These are phyloP conservation scores for Glonium stellatum DNA, from an alignment of 495 filamentous ascomycete species.

Conservation along the genomic window DNA sequence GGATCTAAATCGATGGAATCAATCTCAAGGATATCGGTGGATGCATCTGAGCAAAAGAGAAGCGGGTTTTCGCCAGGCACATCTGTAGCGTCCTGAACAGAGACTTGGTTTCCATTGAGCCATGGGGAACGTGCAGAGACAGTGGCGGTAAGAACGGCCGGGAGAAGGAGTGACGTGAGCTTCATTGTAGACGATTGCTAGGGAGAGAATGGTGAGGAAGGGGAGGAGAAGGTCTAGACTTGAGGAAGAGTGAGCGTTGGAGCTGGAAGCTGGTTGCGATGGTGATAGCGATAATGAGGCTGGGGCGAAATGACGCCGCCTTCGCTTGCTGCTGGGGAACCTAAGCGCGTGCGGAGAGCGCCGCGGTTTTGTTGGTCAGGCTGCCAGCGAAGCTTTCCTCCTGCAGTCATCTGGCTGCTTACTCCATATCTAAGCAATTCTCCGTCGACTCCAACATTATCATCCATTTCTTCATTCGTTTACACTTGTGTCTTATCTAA, in stretches of 20 bases:
- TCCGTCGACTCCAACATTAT: too few relatives aligned
- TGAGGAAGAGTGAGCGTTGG: neutral
- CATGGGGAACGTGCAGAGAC: conserved; percentile 12
- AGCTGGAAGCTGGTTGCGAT: neutral
- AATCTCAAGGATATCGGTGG: conserved; percentile 60
- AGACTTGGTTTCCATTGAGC: conserved; percentile 23
- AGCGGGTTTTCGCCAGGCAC: conserved; percentile 75
- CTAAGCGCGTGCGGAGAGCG: too few relatives aligned
- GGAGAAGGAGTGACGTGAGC: conserved; percentile 18
- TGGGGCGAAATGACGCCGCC: too few relatives aligned
- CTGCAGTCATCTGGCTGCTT: too few relatives aligned
- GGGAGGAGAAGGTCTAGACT: neutral
- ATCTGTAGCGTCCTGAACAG: conserved; percentile 31
- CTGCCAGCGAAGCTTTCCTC: too few relatives aligned
- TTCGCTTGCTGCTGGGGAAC: too few relatives aligned
- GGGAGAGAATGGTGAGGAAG: neutral
- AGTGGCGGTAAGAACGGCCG: conserved; percentile 10
- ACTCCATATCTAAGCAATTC: too few relatives aligned
- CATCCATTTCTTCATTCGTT: too few relatives aligned
- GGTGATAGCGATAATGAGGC: conserved; percentile 1
- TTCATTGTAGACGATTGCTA: conserved; percentile 9
- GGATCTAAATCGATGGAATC: conserved; percentile 71
- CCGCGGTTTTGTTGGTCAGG: too few relatives aligned
- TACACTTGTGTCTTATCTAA: too few relatives aligned
- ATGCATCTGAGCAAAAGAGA: conserved; percentile 60